Percentiles rank a stretch among this genome's conserved stretches.
Conservation (phyloP, 768 basidiomycete genomes). For the Clathrus columnatus region DNA sequence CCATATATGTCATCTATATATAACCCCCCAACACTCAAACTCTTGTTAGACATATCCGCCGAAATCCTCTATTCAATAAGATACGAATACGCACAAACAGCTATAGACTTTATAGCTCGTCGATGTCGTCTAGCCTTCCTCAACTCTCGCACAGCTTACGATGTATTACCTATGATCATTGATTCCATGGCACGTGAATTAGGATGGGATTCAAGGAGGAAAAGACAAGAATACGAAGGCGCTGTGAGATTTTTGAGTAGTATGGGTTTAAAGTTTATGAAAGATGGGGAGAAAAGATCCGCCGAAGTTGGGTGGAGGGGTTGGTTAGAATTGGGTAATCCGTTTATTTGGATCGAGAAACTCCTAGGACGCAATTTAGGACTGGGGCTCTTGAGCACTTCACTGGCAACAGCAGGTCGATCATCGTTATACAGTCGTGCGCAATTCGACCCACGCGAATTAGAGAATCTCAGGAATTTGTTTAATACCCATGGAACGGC, state of each 20-base stretch:
- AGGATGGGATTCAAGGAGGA: conserved; percentile 57
- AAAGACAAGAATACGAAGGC: conserved; percentile 46
- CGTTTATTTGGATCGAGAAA: conserved; percentile 5
- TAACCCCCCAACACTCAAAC: neutral
- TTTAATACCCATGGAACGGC: conserved; percentile 23
- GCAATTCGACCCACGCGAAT: conserved; percentile 46
- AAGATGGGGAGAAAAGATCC: conserved; percentile 1
- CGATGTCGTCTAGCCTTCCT: conserved; percentile 92
- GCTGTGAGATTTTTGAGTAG: conserved; percentile 63
- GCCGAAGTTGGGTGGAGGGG: conserved; percentile 7
- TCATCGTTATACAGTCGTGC: conserved; percentile 36
- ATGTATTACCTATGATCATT: conserved; percentile 77
- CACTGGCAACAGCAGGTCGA: conserved; percentile 7
- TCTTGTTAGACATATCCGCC: conserved; percentile 69
- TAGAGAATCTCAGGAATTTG: conserved; percentile 31
- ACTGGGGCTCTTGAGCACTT: conserved; percentile 11
- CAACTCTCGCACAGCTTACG: conserved; percentile 77
- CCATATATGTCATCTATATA: neutral
- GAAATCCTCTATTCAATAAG: conserved; percentile 85
- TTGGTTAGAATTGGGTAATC: no score
- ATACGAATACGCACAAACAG: conserved; percentile 89
- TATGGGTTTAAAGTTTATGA: conserved; percentile 65
- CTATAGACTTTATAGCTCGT: conserved; percentile 86
- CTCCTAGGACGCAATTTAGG: neutral
- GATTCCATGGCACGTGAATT: conserved; percentile 88